These are phyloP conservation scores for Ceratocystis variospora DNA, from an alignment of 2,329 filamentous ascomycete genomes.

Conservation along the genomic window DNA sequence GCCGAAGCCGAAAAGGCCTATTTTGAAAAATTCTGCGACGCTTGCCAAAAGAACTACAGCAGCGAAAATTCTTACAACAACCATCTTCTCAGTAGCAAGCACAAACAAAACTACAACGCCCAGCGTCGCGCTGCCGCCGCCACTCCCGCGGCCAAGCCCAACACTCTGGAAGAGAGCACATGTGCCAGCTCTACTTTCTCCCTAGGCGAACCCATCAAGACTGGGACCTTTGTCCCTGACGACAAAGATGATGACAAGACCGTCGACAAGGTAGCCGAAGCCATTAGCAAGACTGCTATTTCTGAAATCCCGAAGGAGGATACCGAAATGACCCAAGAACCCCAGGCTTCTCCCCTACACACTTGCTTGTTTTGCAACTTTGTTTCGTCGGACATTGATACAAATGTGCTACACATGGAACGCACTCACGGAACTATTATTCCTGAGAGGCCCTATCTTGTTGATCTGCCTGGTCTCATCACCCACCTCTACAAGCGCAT, in stretches of 20 bases:
- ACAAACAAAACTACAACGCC: constrained; percentile 46
- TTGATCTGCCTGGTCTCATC: constrained; percentile 69
- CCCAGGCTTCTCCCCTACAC: constrained; percentile 19
- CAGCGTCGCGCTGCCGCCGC: constrained; percentile 24
- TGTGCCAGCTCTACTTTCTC: constrained; percentile 87
- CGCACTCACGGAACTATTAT: constrained; percentile 92
- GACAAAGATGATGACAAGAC: constrained; percentile 58
- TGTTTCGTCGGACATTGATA: constrained; percentile 56
- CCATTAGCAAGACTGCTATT: constrained; percentile 60
- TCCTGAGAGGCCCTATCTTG: constrained; percentile 72
- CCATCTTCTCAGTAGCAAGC: constrained; percentile 81
- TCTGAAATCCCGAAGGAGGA: constrained; percentile 38
- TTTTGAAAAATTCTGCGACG: constrained; percentile 69
- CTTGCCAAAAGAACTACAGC: constrained; percentile 85
- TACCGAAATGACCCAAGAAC: constrained; percentile 28
- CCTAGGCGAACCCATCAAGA: constrained; percentile 59
- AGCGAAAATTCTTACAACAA: constrained; percentile 94
- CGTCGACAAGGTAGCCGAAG: constrained; percentile 63
- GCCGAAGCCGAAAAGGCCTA: constrained; percentile 78
- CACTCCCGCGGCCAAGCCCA: constrained; percentile 28
- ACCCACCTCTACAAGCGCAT: constrained; percentile 68
- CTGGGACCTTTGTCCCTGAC: constrained; percentile 34
- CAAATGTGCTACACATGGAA: constrained; percentile 81
- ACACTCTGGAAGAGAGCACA: constrained; percentile 62
- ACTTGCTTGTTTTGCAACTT: constrained; percentile 88